Percentiles rank a stretch among this genome's conserved stretches.
Evolutionary conservation across 2,329 filamentous ascomycete genomes (phyloP).

Genomic region (Diaporthe longicolla): DNA sequence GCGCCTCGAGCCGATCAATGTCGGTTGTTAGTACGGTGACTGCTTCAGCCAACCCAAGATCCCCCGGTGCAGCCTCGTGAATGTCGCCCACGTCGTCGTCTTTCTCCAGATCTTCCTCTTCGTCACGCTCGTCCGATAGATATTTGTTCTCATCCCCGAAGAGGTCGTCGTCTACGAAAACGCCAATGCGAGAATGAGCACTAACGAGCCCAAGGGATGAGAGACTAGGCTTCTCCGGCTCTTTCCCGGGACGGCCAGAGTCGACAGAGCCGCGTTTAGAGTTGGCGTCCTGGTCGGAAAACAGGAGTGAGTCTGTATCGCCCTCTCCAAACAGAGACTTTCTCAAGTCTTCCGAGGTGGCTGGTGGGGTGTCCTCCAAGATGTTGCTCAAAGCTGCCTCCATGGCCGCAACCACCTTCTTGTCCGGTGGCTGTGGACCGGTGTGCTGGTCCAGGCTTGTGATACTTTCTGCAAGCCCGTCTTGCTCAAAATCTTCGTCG

Average conservation of each 20-base stretch:
- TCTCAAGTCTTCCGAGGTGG: constrained; percentile 74
- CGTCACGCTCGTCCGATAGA: constrained; percentile 87
- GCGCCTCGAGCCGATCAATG: constrained; percentile 88
- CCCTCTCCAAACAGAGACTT: constrained; percentile 77
- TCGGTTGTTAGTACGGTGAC: constrained; percentile 90
- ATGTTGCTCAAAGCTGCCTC: constrained; percentile 93
- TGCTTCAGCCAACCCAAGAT: constrained; percentile 92
- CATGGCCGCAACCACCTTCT: constrained; percentile 89
- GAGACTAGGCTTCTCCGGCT: constrained; percentile 83
- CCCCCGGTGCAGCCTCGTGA: constrained; percentile 93
- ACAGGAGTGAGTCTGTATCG: constrained; percentile 64
- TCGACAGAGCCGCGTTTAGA: constrained; percentile 65
- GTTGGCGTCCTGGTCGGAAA: constrained; percentile 68
- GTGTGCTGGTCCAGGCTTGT: constrained; percentile 83
- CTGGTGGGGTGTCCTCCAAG: constrained; percentile 80
- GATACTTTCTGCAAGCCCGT: constrained; percentile 78
- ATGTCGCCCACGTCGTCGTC: constrained; percentile 82
- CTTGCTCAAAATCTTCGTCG: constrained; percentile 82
- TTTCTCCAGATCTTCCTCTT: constrained; percentile 70
- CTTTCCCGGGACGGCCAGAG: constrained; percentile 53
- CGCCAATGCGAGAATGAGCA: constrained; percentile 86
- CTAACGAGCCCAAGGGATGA: constrained; percentile 93
- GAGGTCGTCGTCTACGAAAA: constrained; percentile 93
- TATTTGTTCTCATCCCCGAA: constrained; percentile 92
- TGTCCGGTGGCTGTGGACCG: constrained; percentile 76